phyloP scores from a whole-genome alignment of 345 rosid species.

The Mangifera indica region DNA sequence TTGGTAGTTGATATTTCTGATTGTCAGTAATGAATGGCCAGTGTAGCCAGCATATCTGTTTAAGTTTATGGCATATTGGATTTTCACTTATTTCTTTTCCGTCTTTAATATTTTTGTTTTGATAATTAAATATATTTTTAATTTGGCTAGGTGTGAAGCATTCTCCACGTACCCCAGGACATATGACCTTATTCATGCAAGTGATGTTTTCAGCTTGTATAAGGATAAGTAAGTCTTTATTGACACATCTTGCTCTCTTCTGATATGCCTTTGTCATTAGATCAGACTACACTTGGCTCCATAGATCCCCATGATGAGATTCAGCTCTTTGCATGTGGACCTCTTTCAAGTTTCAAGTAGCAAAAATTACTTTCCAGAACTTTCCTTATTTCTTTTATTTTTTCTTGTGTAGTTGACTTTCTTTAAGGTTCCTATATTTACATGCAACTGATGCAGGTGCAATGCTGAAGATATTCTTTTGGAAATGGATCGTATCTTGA shows the following conservation, averaged over 20 bases:
- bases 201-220: conserved; percentile 60
- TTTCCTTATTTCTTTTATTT: not conserved
- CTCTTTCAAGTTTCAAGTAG: not conserved
- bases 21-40: no score
- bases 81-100: not conserved
- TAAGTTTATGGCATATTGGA: not conserved
- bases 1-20: not conserved
- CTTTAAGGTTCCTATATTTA: not conserved
- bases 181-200: conserved; percentile 67
- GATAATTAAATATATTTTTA: not conserved
- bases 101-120: not conserved
- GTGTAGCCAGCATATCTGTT: not conserved
- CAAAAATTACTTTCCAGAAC: not conserved
- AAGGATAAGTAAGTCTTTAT: conserved; percentile 45
- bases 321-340: not conserved
- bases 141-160: conserved; percentile 57
- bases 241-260: not conserved
- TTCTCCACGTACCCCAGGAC: conserved; percentile 81
- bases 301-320: not conserved
- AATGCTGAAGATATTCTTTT: conserved; percentile 50
- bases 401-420: not conserved
- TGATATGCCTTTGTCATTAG: not conserved
- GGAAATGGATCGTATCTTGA: conserved; percentile 68
- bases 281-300: not conserved
- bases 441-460: conserved; percentile 42